A percentile compares a stretch with the other conserved stretches of the same genome.
Conservation (phyloP, 139 green algal species). For the Chlamydomonas sp. region DNA sequence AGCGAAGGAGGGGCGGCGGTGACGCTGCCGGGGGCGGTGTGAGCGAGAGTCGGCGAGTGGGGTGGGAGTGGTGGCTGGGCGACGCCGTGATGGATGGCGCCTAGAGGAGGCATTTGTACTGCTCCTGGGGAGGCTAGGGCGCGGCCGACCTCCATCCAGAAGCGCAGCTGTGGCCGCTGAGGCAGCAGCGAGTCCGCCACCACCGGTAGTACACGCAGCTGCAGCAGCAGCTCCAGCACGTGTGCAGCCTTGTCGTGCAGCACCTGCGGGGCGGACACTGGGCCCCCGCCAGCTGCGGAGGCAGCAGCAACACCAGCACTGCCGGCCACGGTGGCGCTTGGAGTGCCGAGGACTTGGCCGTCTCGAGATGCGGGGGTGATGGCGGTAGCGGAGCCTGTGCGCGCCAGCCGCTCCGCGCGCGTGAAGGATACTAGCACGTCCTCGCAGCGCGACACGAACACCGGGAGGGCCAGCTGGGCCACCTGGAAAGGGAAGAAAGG, state of each 20-base stretch:
- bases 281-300: not conserved
- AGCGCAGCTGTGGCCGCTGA: slow-evolving; percentile 18
- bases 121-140: not conserved
- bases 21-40: not conserved
- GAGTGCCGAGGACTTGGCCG: not conserved
- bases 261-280: not conserved
- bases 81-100: not conserved
- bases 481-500: slow-evolving; percentile 40
- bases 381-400: not conserved
- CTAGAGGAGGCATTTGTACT: not conserved
- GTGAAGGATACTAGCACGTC: slow-evolving; percentile 17
- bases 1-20: too few relatives aligned
- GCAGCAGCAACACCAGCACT: not conserved
- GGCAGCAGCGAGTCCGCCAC: slow-evolving; percentile 33
- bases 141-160: slow-evolving; percentile 37
- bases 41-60: not conserved
- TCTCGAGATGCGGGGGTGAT: not conserved
- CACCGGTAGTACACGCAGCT: slow-evolving; percentile 33
- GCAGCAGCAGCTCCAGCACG: slow-evolving; percentile 40
- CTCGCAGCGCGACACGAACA: slow-evolving; percentile 73
- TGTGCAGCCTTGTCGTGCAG: slow-evolving; percentile 37
- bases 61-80: not conserved
- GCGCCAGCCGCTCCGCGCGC: not conserved
- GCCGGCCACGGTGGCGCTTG: not conserved
- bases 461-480: slow-evolving; percentile 73